Base-by-base conservation (phyloP, 768 basidiomycete species). In the Calocybe cyanea region DNA sequence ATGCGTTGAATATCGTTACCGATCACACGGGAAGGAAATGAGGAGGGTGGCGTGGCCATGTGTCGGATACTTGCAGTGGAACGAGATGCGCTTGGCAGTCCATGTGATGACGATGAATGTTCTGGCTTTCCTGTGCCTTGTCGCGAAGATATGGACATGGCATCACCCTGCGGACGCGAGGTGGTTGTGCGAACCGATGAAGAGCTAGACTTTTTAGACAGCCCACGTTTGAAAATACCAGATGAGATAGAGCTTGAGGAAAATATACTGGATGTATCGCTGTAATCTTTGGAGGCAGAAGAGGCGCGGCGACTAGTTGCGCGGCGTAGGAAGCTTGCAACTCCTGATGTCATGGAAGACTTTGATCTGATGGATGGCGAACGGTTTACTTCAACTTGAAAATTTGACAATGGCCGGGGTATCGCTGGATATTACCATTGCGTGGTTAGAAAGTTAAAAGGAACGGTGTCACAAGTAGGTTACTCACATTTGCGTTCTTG, bases 11-110 rank as follows among this genome's bases (percentile, higher is more conserved):
- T 57, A 21, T 76, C 73, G 28, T 59, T 65, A n/a, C 61, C 65
- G 33, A 67, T 57, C 42, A 54, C 50, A 11, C 66, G 68, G 19
- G 62, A 57, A 48, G 68, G 71, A 48, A 80, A 83, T 4, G 80
- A 80, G 0, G 81, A 82, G 8, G 81, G 81, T n/a, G 81, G 80
- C 5, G 71, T 71, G 21, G 70, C 72, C 25, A 76, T 58, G 28
- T 70, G 69, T 40, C 77, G 69, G 38, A 72, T 60, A 43, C 72
- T 76, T 32, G 73, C 53, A 19, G 67, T 59, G 7, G 76, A 76
- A 45, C 72, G 72, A 23, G 67, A 64, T 18, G 67, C 63, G 25
- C 61, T 63, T n/a, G 65, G 60, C 3, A 65, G 61, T 18, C 60
- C 43, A 32, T 60, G 56, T 17, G 52, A n/a, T n/a, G n/a, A n/a